Base-by-base conservation (phyloP, 352 stramenopile species). In the Phytophthora niederhauseri region DNA sequence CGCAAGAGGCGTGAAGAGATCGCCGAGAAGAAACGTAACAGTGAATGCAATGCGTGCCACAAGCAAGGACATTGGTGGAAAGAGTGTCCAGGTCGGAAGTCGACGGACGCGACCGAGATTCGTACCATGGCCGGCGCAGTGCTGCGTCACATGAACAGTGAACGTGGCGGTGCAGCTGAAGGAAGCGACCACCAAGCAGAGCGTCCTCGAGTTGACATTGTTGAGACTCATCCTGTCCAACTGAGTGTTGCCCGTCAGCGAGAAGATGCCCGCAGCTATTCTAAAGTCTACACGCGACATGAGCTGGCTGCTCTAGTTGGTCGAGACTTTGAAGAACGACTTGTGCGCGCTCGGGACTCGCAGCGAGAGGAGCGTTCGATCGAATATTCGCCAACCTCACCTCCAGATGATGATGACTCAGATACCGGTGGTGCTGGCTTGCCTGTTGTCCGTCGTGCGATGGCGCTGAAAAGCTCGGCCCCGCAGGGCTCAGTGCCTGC, bases 111-210 rank as follows among this genome's bases (percentile, higher is more conserved):
- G 8, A 45, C 8, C 7, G 53, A 49, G 31, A 59, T 59, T 49
- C 19, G 53, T 6, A 59, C 31, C n/a, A 50, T 59, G 53, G 31
- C 30, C 11, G 53, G 30, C 30, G 53, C 31, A 6, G 31, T 59
- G 9, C 19, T 59, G 9, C 19, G 31, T 11, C 53, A n/a, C n/a
- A 11, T 45, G 8, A 31, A 31, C 28, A n/a, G n/a, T 45, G 8
- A 49, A 31, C 28, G 14, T 31, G 28, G 28, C 28, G 4, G 28
- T 31, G 28, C 28, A 31, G 28, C 28, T 6, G 28, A 31, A 31
- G 28, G 2, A 31, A 31, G 28, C 17, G 52, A 58, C 28, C 34
- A 14, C 9, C 34, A 41, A 14, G 4, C 9, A 4, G 34, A 41
- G 9, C 9, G 9, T 8, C n/a, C 22, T 26, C 11, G 19, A 6